Conservation (phyloP, 2,329 filamentous ascomycete species). For the Shiraia bambusicola region DNA sequence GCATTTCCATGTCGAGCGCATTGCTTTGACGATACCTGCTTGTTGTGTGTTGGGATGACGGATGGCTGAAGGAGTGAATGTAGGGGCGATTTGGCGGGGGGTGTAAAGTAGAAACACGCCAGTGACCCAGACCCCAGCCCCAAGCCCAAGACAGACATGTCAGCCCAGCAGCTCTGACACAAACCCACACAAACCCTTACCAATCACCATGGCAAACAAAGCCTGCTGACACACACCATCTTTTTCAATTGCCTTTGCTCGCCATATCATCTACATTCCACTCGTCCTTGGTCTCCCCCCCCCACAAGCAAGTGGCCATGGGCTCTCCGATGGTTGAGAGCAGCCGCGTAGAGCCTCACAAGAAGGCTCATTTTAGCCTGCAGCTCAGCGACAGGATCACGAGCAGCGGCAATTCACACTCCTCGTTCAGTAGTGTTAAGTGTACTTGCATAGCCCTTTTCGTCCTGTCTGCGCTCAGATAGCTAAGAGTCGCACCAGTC, state of each 20-base stretch:
- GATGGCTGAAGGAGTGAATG: not conserved
- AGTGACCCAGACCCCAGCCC: no score
- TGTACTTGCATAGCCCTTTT: slow-evolving; percentile 22
- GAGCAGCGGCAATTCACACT: slow-evolving; percentile 17
- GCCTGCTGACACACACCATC: no score
- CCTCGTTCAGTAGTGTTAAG: slow-evolving; percentile 36
- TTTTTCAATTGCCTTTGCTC: not conserved
- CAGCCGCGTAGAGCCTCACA: slow-evolving; percentile 39
- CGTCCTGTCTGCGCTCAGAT: slow-evolving; percentile 6
- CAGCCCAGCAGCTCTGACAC: no score
- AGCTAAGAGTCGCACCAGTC: slow-evolving; percentile 31
- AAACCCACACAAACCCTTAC: no score
- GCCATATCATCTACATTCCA: not conserved
- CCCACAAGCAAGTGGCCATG: slow-evolving; percentile 23
- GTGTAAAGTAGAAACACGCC: no score
- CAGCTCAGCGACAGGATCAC: slow-evolving; percentile 40
- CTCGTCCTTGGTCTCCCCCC: not conserved
- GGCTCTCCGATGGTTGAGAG: slow-evolving; percentile 41
- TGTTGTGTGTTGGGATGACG: no score
- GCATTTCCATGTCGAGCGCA: no score
- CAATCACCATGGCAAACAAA: no score
- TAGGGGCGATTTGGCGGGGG: not conserved
- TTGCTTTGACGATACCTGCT: not conserved
- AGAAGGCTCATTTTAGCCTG: slow-evolving; percentile 43
- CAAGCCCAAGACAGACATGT: no score